Evolutionary conservation across 1,284 basidiomycete species (phyloP).

Genomic region (Apiotrichum akiyoshidainum): DNA sequence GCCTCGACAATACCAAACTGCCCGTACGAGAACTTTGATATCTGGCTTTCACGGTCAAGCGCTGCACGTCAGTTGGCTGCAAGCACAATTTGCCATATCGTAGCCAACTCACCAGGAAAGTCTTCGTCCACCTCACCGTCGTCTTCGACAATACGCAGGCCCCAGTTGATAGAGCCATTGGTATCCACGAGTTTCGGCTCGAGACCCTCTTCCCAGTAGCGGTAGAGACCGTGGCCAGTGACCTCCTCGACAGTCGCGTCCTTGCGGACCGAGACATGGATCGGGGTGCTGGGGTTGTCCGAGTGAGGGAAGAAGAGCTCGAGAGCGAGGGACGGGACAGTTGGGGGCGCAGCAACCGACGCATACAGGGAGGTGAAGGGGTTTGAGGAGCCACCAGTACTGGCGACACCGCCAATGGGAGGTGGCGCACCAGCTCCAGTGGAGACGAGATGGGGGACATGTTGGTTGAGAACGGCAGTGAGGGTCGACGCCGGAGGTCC

Average conservation of each 20-base stretch:
- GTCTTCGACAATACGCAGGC: conserved; percentile 91
- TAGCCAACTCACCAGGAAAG: conserved; percentile 82
- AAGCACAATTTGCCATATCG: too few relatives aligned
- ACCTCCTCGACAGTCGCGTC: conserved; percentile 94
- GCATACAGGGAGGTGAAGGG: conserved; percentile 52
- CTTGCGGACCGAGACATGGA: conserved; percentile 65
- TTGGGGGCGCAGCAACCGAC: conserved; percentile 48
- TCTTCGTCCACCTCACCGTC: conserved; percentile 99
- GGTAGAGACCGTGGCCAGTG: conserved; percentile 87
- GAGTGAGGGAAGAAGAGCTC: conserved; percentile 86
- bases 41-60: conserved; percentile 78
- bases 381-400: conserved; percentile 25
- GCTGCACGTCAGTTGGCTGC: conserved; percentile 55
- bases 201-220: conserved; percentile 84
- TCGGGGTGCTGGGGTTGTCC: conserved; percentile 56
- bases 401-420: neutral
- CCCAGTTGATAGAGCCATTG: conserved; percentile 79
- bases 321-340: conserved; percentile 57
- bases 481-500: conserved; percentile 28
- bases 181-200: conserved; percentile 67
- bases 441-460: conserved; percentile 40
- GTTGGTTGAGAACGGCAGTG: conserved; percentile 39
- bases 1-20: conserved; percentile 80
- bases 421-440: conserved; percentile 14
- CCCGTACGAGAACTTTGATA: conserved; percentile 84